Percentiles rank a stretch among this genome's conserved stretches.
phyloP scores from a whole-genome alignment of 2,329 filamentous ascomycete species.

The Verticillium albo-atrum region DNA sequence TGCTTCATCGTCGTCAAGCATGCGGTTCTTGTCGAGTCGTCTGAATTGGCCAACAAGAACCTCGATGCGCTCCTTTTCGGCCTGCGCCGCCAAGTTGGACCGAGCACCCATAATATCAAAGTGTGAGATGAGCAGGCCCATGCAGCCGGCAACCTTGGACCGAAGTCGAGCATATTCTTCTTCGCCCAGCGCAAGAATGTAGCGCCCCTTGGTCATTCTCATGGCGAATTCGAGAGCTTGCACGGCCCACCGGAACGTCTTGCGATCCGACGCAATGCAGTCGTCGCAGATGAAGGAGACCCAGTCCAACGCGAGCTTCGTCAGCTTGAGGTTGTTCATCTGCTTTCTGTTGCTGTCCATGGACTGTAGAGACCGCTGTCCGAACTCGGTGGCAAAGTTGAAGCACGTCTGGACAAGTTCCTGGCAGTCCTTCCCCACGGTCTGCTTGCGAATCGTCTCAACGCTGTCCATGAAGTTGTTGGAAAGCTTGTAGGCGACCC shows the following conservation, averaged over 20 bases:
- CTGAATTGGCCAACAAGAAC: slow-evolving; percentile 71
- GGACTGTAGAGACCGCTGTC: slow-evolving; percentile 87
- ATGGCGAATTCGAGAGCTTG: slow-evolving; percentile 93
- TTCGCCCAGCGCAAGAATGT: slow-evolving; percentile 86
- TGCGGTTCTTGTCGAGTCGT: slow-evolving; percentile 70
- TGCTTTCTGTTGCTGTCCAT: slow-evolving; percentile 94
- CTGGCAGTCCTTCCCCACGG: slow-evolving; percentile 78
- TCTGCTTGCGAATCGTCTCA: slow-evolving; percentile 84
- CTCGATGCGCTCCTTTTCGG: slow-evolving; percentile 85
- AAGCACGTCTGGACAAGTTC: slow-evolving; percentile 98
- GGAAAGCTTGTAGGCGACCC: slow-evolving; percentile 91
- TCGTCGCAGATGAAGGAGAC: slow-evolving; percentile 97
- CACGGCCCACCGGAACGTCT: slow-evolving; percentile 97
- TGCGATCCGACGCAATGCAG: slow-evolving; percentile 87
- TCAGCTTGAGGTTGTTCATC: slow-evolving; percentile 96
- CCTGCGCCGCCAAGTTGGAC: slow-evolving; percentile 87
- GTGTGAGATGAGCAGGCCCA: slow-evolving; percentile 95
- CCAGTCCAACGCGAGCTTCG: slow-evolving; percentile 92
- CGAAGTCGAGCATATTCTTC: slow-evolving; percentile 80
- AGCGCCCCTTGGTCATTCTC: slow-evolving; percentile 91
- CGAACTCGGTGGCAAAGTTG: slow-evolving; percentile 97
- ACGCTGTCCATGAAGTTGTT: slow-evolving; percentile 99
- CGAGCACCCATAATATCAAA: slow-evolving; percentile 99
- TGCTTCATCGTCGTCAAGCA: slow-evolving; percentile 80
- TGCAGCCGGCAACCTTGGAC: slow-evolving; percentile 90